Base-by-base conservation (phyloP, 495 filamentous ascomycete genomes). In the Neurospora sp. region DNA sequence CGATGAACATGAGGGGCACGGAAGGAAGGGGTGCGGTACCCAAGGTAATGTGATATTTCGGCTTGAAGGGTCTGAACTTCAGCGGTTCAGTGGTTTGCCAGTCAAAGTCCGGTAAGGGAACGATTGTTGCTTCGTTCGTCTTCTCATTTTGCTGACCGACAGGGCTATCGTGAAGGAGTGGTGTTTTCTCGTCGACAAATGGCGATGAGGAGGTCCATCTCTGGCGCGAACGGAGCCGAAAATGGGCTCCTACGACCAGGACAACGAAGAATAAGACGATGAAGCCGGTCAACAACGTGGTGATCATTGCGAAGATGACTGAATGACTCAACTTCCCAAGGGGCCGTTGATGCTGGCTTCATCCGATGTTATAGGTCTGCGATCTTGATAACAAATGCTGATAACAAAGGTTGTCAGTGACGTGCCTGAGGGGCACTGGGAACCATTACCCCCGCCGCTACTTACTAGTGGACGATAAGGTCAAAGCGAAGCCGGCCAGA, bases 1-100 rank as follows among this genome's bases (percentile, higher is more conserved):
- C 27, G 39, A 31, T 53, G 39, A n/a, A 71, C 35, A 35, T 37
- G 37, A 40, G n/a, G 61, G 3, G 42, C 8, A 45, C 42, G 8
- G 18, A 45, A 9, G n/a, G 69, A 9, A 71, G 40, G 39, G 9
- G 20, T 69, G n/a, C 22, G 80, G 44, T 80, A 91, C 91, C 89
- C 91, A 94, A 93, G 1, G 90, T 91, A 71, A 93, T 83, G 74
- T 92, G 85, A 76, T 91, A 93, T 53, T 85, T 91, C 14, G 89
- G 86, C 75, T 90, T 92, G 80, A 93, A 93, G 2, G 89, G 90
- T 9, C 91, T 84, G 12, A 91, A 83, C 69, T 89, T 85, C 3
- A 87, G 71, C 0, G 91, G 92, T 44, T 87, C 82, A n/a, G 85
- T 88, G 0, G 81, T 81, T 68, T 83, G 74, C 85, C 88, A 92